A percentile compares a stretch with the other conserved stretches of the same genome.
Evolutionary conservation across 2,329 filamentous ascomycete genomes (phyloP).

Genomic region (Xylariaceae sp.): DNA sequence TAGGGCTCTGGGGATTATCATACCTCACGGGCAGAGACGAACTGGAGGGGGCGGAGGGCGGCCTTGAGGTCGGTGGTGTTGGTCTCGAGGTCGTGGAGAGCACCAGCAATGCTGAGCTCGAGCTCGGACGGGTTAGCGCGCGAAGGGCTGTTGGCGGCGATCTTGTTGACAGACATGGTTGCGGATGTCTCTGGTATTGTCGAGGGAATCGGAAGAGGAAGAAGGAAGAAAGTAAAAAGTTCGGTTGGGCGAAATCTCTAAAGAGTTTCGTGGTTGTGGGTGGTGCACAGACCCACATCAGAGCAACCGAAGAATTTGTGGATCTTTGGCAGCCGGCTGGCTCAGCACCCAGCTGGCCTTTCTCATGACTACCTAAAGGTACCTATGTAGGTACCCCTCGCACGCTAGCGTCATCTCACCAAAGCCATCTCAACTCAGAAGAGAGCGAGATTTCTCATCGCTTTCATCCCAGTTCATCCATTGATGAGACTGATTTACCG

Average conservation of each 20-base stretch:
- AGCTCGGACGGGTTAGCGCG: slow-evolving; percentile 94
- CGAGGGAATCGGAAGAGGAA: slow-evolving; percentile 13
- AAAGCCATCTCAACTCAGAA: neutral
- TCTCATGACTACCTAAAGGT: neutral
- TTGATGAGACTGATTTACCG: neutral
- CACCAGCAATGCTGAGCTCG: slow-evolving; percentile 92
- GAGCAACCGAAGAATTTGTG: slow-evolving; percentile 13
- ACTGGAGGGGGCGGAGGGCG: slow-evolving; percentile 94
- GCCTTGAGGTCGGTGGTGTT: slow-evolving; percentile 98
- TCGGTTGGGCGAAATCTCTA: slow-evolving; percentile 10
- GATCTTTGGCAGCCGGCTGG: neutral
- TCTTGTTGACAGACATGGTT: slow-evolving; percentile 62
- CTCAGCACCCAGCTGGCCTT: neutral
- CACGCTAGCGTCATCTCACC: neutral
- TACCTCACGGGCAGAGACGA: slow-evolving; percentile 98
- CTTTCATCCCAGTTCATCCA: neutral
- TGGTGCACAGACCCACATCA: slow-evolving; percentile 18
- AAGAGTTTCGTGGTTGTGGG: slow-evolving; percentile 23
- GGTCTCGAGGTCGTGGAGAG: slow-evolving; percentile 98
- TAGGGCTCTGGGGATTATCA: slow-evolving; percentile 47
- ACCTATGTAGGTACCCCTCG: neutral
- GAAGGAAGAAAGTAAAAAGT: slow-evolving; percentile 11
- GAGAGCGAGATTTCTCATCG: neutral
- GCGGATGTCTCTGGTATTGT: slow-evolving; percentile 23
- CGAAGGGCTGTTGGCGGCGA: slow-evolving; percentile 94